These are phyloP conservation scores for Microdochium paspali DNA, from an alignment of 2,329 filamentous ascomycete genomes.

Conservation along the genomic window DNA sequence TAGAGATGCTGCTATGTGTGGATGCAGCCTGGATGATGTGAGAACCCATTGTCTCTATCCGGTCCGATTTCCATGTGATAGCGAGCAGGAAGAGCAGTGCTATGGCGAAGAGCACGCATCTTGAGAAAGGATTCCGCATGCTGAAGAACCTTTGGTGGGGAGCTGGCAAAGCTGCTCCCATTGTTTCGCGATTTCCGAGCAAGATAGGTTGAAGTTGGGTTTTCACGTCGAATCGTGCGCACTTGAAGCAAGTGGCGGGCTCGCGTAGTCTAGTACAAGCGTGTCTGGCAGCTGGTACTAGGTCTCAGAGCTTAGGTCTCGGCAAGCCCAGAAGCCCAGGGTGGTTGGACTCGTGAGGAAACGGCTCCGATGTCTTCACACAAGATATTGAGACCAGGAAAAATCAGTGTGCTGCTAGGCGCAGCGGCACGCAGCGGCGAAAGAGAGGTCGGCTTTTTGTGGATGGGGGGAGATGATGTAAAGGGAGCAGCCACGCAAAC, in stretches of 20 bases:
- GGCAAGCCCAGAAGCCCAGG: too few species aligned
- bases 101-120: constrained; percentile 32
- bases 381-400: background rate
- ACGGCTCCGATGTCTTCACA: background rate
- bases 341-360: background rate
- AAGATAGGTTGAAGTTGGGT: too few species aligned
- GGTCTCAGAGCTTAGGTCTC: too few species aligned
- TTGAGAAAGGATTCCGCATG: constrained; percentile 38
- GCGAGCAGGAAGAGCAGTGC: constrained; percentile 31
- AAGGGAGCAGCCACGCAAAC: too few species aligned
- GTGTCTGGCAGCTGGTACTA: too few species aligned
- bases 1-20: constrained; percentile 19
- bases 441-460: background rate
- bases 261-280: too few species aligned
- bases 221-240: too few species aligned
- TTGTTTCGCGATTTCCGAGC: constrained; percentile 10
- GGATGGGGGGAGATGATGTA: background rate
- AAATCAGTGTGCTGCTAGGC: background rate
- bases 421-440: background rate
- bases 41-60: constrained; percentile 26
- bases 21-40: constrained; percentile 30
- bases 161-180: constrained; percentile 29
- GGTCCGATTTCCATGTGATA: constrained; percentile 29
- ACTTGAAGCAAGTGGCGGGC: too few species aligned
- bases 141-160: constrained; percentile 32